Base-by-base conservation (phyloP, 805 yeast genomes). In the Myxozyma vanderwaltii region DNA sequence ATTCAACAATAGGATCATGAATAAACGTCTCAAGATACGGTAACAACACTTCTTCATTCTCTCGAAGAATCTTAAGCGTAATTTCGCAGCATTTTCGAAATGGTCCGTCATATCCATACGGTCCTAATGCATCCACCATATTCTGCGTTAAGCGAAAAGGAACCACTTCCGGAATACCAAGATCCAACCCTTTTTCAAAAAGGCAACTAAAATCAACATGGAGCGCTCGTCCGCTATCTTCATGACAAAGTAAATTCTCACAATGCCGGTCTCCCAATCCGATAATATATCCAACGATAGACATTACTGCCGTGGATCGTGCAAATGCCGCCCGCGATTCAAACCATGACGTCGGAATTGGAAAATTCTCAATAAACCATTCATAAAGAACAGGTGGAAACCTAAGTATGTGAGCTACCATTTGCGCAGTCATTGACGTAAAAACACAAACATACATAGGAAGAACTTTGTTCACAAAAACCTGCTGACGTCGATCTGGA, bases 171-270 rank as follows among this genome's bases (percentile, higher is more conserved):
- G 99, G 99, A 4, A 88, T 86, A 1, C 86, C 85, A 29, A 85
- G 74, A 24, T 88, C 89, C 47, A 73, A 74, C 45, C 81, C 72
- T 70, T 92, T 94, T 58, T 92, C 98, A 69, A 95, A 94, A 43
- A 94, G 76, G 75, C 98, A 92, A 70, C 95, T 98, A 72, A 94
- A 94, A 74, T 95, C 99, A 56, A 94, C 97, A 72, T 94, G 99
- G 62, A 94, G 74, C 0, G 90, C 83, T 7, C 83, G 84, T 0
- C 99, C 99, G 2, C 85, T 81, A 43, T 79, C 81, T 61, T 86
- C 86, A 67, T 85, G 81, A 39, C 92, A 76, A 55, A 94, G 74
- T 21, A 94, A 83, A 69, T 94, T 94, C 69, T 94, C 99, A 66
- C 96, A 88, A 71, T 94, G 99, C 40, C 99, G 79, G 73, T 94